Base-by-base conservation (phyloP, 1,284 basidiomycete genomes). In the Boletus subluridellus region DNA sequence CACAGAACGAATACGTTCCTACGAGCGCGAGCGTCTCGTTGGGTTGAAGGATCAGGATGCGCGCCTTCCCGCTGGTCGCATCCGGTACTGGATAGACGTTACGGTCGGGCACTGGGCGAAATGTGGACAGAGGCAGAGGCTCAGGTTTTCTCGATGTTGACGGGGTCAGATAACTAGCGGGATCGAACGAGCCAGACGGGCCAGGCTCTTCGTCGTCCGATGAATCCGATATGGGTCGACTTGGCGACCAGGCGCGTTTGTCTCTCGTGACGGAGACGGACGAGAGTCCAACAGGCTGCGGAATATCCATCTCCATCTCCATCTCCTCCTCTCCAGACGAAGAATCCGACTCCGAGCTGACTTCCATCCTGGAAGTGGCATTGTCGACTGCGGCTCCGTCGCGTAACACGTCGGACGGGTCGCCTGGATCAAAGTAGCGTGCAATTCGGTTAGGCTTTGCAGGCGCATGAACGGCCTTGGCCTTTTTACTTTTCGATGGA, bases 21-120 rank as follows among this genome's bases (percentile, higher is more conserved):
- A 86, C 69, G 26, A 91, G 71, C n/a, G 82, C 77, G 3, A 88
- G 62, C 0, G 81, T 81, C 30, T 87, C 80, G 10, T 70, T 72
- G 2, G 73, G 68, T 3, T 69, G 64, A 17, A 90, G 66, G 1
- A 77, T 66, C 28, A 88, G 51, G 21, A 81, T 59, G n/a, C 72
- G 70, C 0, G 73, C 72, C 21, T 53, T 61, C 21, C 42, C 58
- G 46, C 34, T 21, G 26, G 47, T 51, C 14, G 24, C 24, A 9
- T 44, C 60, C 10, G 47, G 37, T 12, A 53, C 55, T 6, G 37
- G 24, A 32, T 50, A 68, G 24, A 69, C 37, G 11, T 65, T 68
- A 4, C 1, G 26, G 4, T 58, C 21, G 26, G 28, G 50, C 2
- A 58, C 53, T 11, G 69, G 67, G 41, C 46, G 48, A 46, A 71